Evolutionary conservation across 345 rosid species (phyloP), one percentile per base, ranked within the genome.

Genomic region (Eucalyptus victrix): DNA sequence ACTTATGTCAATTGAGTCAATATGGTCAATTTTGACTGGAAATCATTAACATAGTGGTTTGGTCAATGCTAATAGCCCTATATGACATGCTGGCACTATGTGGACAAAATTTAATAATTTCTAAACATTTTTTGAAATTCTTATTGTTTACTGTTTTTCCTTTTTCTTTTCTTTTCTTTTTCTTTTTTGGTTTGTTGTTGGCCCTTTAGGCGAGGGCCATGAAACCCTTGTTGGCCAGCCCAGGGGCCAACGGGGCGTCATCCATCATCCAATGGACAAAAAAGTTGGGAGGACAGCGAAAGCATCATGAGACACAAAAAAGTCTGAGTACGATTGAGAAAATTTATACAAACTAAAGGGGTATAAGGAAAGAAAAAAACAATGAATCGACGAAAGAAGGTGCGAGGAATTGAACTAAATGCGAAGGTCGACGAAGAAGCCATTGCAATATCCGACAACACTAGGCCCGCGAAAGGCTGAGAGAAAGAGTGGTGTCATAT

Each of bases 1-100:
- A 56, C 1, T 56, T 24, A 23, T 56, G 30, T 26, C 2, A 56
- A 24, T 56, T 56, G 30, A 56, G 30, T 56, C 0, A 0, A 56
- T 10, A 24, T 0, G 0, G 2, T 0, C 1, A 56, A 56, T 24
- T 56, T 56, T 56, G 13, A 5, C 0, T 4, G 3, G 6, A 56
- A 56, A 56, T 4, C 6, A 23, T 1, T 9, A 0, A 24, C 28
- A 24, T 24, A 0, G 2, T 0, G 5, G 1, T 56, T 24, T 23
- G 0, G 6, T 56, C 6, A 56, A 24, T 24, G 28, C 62, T 6
- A 24, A 11, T 2, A 0, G 3, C 5, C 30, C 6, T 24, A 56
- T 11, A 5, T 56, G 30, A 26, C 30, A 24, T 24, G 13, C 3
- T 1, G 0, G 2, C 2, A 2, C 13, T 56, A 56, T 5, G 30